Evolutionary conservation across 2,329 filamentous ascomycete genomes (phyloP).

Genomic region (Boeremia lycopersici): DNA sequence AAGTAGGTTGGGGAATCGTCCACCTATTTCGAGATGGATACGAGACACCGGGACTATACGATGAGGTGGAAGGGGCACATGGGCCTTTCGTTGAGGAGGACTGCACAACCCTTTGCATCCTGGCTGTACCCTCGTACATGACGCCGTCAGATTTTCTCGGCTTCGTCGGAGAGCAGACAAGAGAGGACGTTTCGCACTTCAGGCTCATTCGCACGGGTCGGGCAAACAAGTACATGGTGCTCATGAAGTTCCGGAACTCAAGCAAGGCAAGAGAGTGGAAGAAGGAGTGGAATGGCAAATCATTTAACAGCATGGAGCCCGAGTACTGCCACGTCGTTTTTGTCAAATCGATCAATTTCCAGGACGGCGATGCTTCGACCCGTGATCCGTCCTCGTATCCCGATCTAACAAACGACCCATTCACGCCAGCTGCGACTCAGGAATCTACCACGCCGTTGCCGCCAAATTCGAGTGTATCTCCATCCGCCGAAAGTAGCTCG

Average conservation of each 20-base stretch:
- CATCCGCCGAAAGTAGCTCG: conserved; percentile 32
- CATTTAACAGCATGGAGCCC: conserved; percentile 92
- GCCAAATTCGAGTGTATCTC: conserved; percentile 37
- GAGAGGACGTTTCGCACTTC: conserved; percentile 88
- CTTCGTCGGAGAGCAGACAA: conserved; percentile 87
- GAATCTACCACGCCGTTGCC: conserved; percentile 46
- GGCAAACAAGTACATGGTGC: conserved; percentile 90
- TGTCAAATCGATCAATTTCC: conserved; percentile 88
- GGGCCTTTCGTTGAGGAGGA: conserved; percentile 60
- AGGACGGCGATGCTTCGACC: conserved; percentile 60
- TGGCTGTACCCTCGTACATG: conserved; percentile 93
- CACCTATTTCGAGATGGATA: conserved; percentile 89
- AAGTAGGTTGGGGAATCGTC: conserved; percentile 89
- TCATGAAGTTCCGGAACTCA: conserved; percentile 88
- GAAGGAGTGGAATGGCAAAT: conserved; percentile 85
- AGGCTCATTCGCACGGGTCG: conserved; percentile 89
- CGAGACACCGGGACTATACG: conserved; percentile 69
- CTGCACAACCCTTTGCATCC: conserved; percentile 88
- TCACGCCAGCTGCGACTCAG: conserved; percentile 60
- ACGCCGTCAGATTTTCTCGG: conserved; percentile 88
- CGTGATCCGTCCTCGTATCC: conserved; percentile 60
- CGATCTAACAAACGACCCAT: conserved; percentile 67
- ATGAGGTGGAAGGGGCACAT: conserved; percentile 49
- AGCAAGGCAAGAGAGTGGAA: conserved; percentile 80
- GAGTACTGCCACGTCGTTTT: conserved; percentile 96